Conservation (phyloP, 129 eudicot genomes). For the Lactuca sativa region DNA sequence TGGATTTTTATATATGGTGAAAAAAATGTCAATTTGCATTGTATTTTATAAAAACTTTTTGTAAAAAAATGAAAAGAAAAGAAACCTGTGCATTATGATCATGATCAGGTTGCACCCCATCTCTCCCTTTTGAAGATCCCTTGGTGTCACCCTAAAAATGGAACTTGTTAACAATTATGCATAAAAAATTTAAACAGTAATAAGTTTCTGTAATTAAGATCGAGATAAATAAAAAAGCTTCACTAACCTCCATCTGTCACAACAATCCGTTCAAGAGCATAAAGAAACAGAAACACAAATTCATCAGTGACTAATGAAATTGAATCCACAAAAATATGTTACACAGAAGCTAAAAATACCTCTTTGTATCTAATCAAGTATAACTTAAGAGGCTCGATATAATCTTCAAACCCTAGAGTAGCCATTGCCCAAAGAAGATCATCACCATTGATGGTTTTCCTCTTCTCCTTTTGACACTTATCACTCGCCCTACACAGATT, state of each 20-base stretch:
- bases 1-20: background rate
- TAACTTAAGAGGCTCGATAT: constrained; percentile 76
- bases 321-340: background rate
- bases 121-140: constrained; percentile 69
- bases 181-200: background rate
- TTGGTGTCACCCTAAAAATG: constrained; percentile 64
- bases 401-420: constrained; percentile 82
- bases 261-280: constrained; percentile 26
- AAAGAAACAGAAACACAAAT: constrained; percentile 12
- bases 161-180: background rate
- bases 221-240: constrained; percentile 3
- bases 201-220: background rate
- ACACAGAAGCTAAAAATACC: constrained; percentile 37
- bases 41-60: background rate
- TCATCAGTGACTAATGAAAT: constrained; percentile 27
- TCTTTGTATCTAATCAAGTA: constrained; percentile 68
- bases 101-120: constrained; percentile 48
- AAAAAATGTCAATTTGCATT: constrained; percentile 1
- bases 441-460: constrained; percentile 90
- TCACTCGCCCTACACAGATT: constrained; percentile 68
- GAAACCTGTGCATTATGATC: constrained; percentile 53
- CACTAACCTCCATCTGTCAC: constrained; percentile 75
- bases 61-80: background rate
- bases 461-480: constrained; percentile 87
- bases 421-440: constrained; percentile 94